A percentile compares a stretch with the other conserved stretches of the same genome.
Evolutionary conservation across 768 basidiomycete genomes (phyloP).

Genomic region (Trametes meyenii): DNA sequence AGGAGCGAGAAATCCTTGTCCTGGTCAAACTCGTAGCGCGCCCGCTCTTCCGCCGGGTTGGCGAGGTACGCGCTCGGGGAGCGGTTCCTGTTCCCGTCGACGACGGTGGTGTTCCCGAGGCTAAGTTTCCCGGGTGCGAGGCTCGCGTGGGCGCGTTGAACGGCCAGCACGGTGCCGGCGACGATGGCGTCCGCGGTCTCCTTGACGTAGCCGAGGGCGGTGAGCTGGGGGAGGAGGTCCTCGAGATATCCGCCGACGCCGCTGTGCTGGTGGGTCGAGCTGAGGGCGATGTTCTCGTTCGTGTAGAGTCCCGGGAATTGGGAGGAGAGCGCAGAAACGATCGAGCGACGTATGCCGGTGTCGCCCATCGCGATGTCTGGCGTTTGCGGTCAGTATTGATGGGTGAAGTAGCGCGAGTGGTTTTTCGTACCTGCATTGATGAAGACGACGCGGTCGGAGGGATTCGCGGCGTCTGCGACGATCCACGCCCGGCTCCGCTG

Average conservation of each 20-base stretch:
- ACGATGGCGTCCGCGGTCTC: constrained; percentile 76
- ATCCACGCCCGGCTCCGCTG: constrained; percentile 79
- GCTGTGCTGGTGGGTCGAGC: constrained; percentile 75
- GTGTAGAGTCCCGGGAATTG: constrained; percentile 67
- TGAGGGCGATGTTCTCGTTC: constrained; percentile 72
- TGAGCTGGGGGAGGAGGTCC: constrained; percentile 76
- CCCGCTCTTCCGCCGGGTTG: constrained; percentile 72
- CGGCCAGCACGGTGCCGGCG: constrained; percentile 66
- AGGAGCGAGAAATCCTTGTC: constrained; percentile 76
- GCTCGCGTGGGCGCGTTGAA: constrained; percentile 65
- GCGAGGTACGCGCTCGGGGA: constrained; percentile 77
- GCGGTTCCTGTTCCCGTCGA: constrained; percentile 73
- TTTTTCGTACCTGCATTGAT: constrained; percentile 64
- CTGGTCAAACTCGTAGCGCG: constrained; percentile 66
- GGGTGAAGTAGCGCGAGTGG: neutral
- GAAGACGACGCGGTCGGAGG: constrained; percentile 67
- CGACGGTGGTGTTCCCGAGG: constrained; percentile 68
- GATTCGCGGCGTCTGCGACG: constrained; percentile 58
- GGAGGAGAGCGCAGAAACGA: constrained; percentile 58
- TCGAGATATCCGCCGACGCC: constrained; percentile 82
- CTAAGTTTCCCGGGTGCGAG: constrained; percentile 61
- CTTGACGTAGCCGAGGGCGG: constrained; percentile 71
- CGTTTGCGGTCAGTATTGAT: neutral
- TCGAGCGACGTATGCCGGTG: constrained; percentile 69
- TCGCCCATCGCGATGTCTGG: constrained; percentile 84